A percentile compares a stretch with the other conserved stretches of the same genome.
Conservation (phyloP, 225 moss, liverwort and hornwort species). For the Marchantia polymorpha region DNA sequence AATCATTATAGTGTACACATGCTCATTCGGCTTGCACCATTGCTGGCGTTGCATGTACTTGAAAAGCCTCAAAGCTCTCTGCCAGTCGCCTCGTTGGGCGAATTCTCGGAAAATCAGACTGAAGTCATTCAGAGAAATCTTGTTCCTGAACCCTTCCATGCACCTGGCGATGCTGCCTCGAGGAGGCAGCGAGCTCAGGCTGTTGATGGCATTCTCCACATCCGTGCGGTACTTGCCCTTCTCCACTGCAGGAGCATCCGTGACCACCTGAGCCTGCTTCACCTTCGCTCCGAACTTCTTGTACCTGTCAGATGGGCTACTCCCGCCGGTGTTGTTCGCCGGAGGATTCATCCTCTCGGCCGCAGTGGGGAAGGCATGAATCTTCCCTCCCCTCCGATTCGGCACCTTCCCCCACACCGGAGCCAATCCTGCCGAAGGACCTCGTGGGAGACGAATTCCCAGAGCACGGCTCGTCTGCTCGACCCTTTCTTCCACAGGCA, state of each 20-base stretch:
- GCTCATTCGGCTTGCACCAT: constrained; percentile 99
- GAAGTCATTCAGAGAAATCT: constrained; percentile 83
- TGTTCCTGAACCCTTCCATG: constrained; percentile 78
- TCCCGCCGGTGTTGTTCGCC: not conserved
- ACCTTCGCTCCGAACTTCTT: constrained; percentile 24
- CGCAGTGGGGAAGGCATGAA: not conserved
- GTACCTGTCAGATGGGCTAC: not conserved
- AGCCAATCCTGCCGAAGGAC: not conserved
- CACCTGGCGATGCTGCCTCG: constrained; percentile 89
- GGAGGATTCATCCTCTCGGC: constrained; percentile 5
- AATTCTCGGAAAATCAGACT: constrained; percentile 94
- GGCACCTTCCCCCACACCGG: not conserved
- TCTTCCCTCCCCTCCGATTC: not conserved
- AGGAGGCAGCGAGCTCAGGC: constrained; percentile 72
- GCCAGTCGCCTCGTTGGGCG: constrained; percentile 94
- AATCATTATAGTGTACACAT: constrained; percentile 98
- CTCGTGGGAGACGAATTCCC: not conserved
- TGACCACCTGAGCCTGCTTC: constrained; percentile 40
- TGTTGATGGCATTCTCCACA: constrained; percentile 80
- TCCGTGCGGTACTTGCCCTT: constrained; percentile 92
- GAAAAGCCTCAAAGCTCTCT: constrained; percentile 76
- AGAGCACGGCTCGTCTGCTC: not conserved
- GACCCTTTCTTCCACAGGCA: not conserved
- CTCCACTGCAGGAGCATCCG: constrained; percentile 55
- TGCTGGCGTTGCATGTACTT: constrained; percentile 99